A percentile compares a stretch with the other conserved stretches of the same genome.
Evolutionary conservation across 2,329 filamentous ascomycete species (phyloP).

Genomic region (Neodidymelliopsis sp.): DNA sequence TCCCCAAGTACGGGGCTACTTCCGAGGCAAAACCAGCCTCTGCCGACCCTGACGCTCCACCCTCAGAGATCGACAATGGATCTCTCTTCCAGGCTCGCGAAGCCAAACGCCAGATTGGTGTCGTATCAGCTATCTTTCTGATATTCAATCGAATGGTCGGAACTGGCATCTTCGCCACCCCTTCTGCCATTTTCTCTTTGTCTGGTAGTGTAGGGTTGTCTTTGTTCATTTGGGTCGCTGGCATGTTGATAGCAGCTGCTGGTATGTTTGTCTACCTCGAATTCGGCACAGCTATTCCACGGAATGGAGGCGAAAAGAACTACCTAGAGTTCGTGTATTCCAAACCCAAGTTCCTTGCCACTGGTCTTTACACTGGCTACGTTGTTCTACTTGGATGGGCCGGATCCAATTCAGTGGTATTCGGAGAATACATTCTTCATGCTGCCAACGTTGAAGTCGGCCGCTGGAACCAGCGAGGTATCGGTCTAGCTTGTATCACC

Average conservation of each 20-base stretch:
- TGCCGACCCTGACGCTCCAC: slow-evolving; percentile 13
- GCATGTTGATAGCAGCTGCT: slow-evolving; percentile 67
- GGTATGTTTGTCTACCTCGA: slow-evolving; percentile 72
- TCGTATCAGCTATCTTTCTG: slow-evolving; percentile 35
- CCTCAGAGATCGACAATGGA: slow-evolving; percentile 30
- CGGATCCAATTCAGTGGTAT: slow-evolving; percentile 71
- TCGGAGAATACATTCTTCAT: slow-evolving; percentile 74
- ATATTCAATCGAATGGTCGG: slow-evolving; percentile 73
- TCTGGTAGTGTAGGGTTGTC: slow-evolving; percentile 69
- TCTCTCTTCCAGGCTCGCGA: slow-evolving; percentile 35
- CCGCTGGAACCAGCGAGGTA: slow-evolving; percentile 71
- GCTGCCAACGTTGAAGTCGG: slow-evolving; percentile 68
- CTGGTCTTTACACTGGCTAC: slow-evolving; percentile 66
- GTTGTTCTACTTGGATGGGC: slow-evolving; percentile 70
- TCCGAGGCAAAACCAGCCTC: slow-evolving; percentile 10
- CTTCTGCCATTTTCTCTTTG: slow-evolving; percentile 63
- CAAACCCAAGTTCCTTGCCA: slow-evolving; percentile 67
- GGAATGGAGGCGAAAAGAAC: slow-evolving; percentile 72
- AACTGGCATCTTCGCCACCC: slow-evolving; percentile 72
- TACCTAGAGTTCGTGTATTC: slow-evolving; percentile 72
- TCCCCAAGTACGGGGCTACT: slow-evolving; percentile 21
- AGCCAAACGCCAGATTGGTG: slow-evolving; percentile 40
- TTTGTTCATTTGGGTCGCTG: slow-evolving; percentile 69
- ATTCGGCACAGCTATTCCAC: slow-evolving; percentile 70
- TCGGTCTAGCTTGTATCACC: slow-evolving; percentile 73